A percentile compares a stretch with the other conserved stretches of the same genome.
These are phyloP conservation scores for Trebouxiophyceae sp. DNA, from an alignment of 163 green algal genomes.

Conservation along the genomic window DNA sequence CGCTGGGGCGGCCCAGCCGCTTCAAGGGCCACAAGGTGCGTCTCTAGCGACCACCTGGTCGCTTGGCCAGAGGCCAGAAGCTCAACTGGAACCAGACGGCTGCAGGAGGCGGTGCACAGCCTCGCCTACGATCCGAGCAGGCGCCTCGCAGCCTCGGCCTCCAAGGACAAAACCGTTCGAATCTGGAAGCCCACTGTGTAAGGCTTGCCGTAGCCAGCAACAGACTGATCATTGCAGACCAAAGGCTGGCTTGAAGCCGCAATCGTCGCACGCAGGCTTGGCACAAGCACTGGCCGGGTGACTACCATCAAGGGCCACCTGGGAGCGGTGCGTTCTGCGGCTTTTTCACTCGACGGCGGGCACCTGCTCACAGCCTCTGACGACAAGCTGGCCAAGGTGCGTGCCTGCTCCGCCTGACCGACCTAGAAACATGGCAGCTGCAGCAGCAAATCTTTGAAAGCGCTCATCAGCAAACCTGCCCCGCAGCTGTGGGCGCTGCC, in stretches of 20 bases:
- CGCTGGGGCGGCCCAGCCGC: slow-evolving; percentile 58
- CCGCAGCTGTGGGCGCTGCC: slow-evolving; percentile 73
- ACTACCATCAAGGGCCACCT: slow-evolving; percentile 78
- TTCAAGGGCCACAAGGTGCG: slow-evolving; percentile 75
- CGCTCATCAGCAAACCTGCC: neutral
- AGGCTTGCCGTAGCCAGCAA: neutral
- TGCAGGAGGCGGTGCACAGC: slow-evolving; percentile 65
- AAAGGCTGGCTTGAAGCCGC: neutral
- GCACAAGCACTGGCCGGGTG: slow-evolving; percentile 66
- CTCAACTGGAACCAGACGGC: neutral
- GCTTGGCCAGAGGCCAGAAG: neutral
- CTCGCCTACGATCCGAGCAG: slow-evolving; percentile 64
- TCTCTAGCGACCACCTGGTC: neutral
- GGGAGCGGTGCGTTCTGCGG: slow-evolving; percentile 65
- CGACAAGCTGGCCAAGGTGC: slow-evolving; percentile 84
- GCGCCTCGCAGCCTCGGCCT: slow-evolving; percentile 69
- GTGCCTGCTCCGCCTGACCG: neutral
- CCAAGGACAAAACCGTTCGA: slow-evolving; percentile 75
- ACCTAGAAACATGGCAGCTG: neutral
- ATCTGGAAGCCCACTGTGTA: slow-evolving; percentile 80
- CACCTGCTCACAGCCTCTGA: slow-evolving; percentile 69
- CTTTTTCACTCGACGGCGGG: slow-evolving; percentile 66
- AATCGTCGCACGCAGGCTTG: neutral
- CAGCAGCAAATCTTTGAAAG: neutral
- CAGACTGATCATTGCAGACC: neutral